Evolutionary conservation across 2,329 filamentous ascomycete genomes (phyloP).

Genomic region (Annulohypoxylon truncatum): DNA sequence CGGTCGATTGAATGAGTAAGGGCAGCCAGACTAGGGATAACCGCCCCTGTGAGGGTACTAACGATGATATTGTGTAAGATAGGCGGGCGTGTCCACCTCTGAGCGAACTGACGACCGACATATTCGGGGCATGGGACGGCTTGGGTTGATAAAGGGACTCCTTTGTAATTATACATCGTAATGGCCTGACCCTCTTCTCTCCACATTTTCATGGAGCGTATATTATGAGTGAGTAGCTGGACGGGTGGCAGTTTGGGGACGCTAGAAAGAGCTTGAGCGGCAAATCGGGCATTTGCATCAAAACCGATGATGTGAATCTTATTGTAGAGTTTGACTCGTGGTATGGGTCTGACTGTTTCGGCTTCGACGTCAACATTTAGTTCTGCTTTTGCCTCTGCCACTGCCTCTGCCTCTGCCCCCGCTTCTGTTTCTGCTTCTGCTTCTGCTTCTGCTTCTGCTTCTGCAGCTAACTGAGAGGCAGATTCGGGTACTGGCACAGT

Average conservation of each 20-base stretch:
- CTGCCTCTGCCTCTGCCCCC: no score
- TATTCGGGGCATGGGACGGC: conserved; percentile 43
- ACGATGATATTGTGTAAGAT: conserved; percentile 46
- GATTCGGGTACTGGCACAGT: not conserved
- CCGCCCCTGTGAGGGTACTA: conserved; percentile 31
- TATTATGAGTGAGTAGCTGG: conserved; percentile 69
- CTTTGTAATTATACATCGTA: conserved; percentile 56
- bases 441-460: not conserved
- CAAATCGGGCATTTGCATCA: conserved; percentile 71
- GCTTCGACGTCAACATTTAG: not conserved
- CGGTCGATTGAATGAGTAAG: conserved; percentile 55
- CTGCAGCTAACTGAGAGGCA: not conserved
- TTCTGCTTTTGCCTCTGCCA: not conserved
- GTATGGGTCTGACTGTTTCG: not conserved
- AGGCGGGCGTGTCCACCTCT: not conserved
- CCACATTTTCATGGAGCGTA: conserved; percentile 59
- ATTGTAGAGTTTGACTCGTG: conserved; percentile 51
- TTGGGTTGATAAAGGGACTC: conserved; percentile 48
- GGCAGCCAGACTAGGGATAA: conserved; percentile 36
- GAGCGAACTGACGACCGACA: conserved; percentile 17
- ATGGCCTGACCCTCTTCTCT: conserved; percentile 58
- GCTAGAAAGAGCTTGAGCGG: conserved; percentile 72
- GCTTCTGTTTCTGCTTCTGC: no score
- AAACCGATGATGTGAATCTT: conserved; percentile 71
- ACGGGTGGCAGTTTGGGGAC: conserved; percentile 70